These are phyloP conservation scores for Aspergillus asperescens DNA, from an alignment of 495 filamentous ascomycete genomes.

Conservation along the genomic window DNA sequence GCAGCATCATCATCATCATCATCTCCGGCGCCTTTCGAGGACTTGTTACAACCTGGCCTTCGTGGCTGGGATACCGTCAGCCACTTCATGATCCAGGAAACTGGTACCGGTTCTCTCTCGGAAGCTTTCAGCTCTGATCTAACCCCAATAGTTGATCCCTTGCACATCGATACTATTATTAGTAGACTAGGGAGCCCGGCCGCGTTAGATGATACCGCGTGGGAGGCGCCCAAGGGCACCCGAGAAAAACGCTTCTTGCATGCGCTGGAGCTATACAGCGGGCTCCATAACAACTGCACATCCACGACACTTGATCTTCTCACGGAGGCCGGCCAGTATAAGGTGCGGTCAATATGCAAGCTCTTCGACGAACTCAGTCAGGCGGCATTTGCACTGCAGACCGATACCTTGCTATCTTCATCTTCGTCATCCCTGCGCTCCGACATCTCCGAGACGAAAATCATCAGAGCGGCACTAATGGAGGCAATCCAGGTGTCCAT, in stretches of 20 bases:
- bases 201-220: not conserved
- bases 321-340: not conserved
- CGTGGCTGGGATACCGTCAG: no score
- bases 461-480: not conserved
- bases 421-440: not conserved
- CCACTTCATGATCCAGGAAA: no score
- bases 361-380: not conserved
- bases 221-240: not conserved
- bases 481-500: not conserved
- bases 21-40: no score
- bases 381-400: no score
- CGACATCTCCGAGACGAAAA: not conserved
- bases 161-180: no score
- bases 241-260: not conserved
- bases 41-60: no score
- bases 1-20: no score
- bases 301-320: not conserved
- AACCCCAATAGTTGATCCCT: no score
- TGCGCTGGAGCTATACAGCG: not conserved
- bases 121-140: no score
- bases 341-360: not conserved
- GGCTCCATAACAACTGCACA: not conserved
- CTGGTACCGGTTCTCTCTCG: no score
- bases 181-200: no score
- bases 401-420: not conserved